Evolutionary conservation across 495 filamentous ascomycete genomes (phyloP), one percentile per base, ranked within the genome.

Genomic region (Hypoxylon intermedium): DNA sequence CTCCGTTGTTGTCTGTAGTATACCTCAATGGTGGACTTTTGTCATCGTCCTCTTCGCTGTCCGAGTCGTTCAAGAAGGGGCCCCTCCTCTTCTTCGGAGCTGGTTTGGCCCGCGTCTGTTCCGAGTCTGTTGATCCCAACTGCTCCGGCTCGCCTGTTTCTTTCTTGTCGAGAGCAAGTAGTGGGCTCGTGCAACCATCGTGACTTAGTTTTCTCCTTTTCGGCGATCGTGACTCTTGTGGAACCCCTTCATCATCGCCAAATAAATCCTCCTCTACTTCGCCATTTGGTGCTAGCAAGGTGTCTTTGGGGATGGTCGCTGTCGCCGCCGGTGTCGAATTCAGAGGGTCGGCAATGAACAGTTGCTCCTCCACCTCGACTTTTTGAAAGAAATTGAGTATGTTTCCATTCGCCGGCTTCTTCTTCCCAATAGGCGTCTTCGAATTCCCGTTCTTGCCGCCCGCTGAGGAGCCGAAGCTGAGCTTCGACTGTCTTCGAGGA

Each of bases 1-100:
- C 4, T 36, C 50, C 53, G 13, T 21, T 46, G 20, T 51, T 46
- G 20, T 51, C 34, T 61, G 49, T 21, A 12, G 13, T 48, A 19
- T 42, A n/a, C 31, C 18, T 37, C 9, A 19, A 40, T 41, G 45
- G 38, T 13, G 48, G 34, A 30, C 12, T 53, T 53, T 57, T 21
- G 6, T 31, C 54, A 36, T 50, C 57, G 19, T 86, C 83, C 18
- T 83, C 79, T 64, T 88, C 86, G 48, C 82, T 85, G 61, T 90
- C 87, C 0, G 88, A 89, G 46, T 89, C 84, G 40, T 89, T 83
- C 38, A 87, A 70, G 49, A 90, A 90, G 0, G 85, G 87, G 3
- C 80, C 82, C 53, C 63, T 69, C 45, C 38, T 21, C 52, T 66
- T 69, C 48, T 33, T 26, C 55, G 36, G 55, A 34, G n/a, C 31